Evolutionary conservation across 495 filamentous ascomycete genomes (phyloP).

Genomic region (Xanthoparmelia taractica): DNA sequence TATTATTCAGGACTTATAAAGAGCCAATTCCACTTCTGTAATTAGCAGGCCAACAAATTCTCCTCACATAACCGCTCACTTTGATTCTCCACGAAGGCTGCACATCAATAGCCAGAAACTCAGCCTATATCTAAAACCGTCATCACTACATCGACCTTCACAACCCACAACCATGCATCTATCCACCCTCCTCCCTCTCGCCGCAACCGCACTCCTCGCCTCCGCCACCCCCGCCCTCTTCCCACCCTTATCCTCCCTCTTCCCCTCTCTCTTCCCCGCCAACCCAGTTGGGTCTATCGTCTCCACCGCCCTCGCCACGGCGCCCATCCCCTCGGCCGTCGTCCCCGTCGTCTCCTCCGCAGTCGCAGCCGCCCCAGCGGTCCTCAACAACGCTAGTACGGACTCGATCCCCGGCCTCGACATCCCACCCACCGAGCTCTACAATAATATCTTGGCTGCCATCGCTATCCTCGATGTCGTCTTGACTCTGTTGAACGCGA

Average conservation of each 20-base stretch:
- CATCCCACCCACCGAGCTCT: background rate
- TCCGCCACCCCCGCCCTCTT: slow-evolving; percentile 7
- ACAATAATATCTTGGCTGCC: background rate
- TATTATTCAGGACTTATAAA: background rate
- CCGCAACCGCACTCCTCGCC: background rate
- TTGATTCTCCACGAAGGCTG: background rate
- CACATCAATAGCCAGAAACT: background rate
- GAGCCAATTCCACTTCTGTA: background rate
- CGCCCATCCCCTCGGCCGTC: background rate
- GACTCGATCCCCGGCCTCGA: background rate
- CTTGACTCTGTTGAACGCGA: background rate
- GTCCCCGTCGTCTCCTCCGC: background rate
- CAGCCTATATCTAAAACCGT: background rate
- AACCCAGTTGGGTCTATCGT: background rate
- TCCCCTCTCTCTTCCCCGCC: background rate
- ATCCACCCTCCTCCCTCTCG: slow-evolving; percentile 7
- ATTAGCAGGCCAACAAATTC: background rate
- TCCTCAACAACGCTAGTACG: background rate
- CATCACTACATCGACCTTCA: background rate
- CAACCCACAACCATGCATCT: slow-evolving; percentile 5
- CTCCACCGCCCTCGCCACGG: background rate
- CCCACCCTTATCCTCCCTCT: background rate
- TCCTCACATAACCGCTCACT: background rate
- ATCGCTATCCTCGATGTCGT: background rate
- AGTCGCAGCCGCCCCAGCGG: background rate